Base-by-base conservation (phyloP, 768 basidiomycete species). In the Heimioporus sp. region DNA sequence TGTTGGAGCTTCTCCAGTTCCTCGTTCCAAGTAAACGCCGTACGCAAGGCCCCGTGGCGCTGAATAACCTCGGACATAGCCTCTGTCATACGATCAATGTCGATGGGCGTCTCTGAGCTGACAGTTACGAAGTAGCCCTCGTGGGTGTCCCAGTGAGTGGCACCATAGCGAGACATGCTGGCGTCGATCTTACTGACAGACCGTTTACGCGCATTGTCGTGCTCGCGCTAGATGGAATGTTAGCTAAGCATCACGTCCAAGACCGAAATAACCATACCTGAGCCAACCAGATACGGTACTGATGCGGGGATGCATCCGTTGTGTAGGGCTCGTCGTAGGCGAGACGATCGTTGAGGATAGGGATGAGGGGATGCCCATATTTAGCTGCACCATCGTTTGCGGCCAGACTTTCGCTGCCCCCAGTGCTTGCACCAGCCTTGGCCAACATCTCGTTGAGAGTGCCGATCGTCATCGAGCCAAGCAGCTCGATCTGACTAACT, bases 91-190 rank as follows among this genome's bases (percentile, higher is more conserved):
- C 58, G 56, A 17, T 67, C 63, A 2, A 63, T 47, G 38, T 67
- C 67, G 36, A 68, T 49, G 9, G 65, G 31, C 2, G 57, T 65
- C 41, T 68, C 64, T 16, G 65, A 49, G 20, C 40, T 21, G 36
- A 63, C 20, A 11, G 49, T 59, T 35, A 59, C 49, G 8, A 63
- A 55, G 49, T 56, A 59, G 31, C 66, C 62, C 43, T 67, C 66
- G 16, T 67, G 66, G 4, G 66, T 66, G 37, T 66, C 66, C 64
- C 66, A 68, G 12, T 67, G 66, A 20, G 66, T 68, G 19, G 67
- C 66, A n/a, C 67, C 64, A 17, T 64, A 64, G 37, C 67, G 67
- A 41, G 64, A 62, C 67, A 69, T 68, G 28, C 45, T 65, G 30
- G 61, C 51, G 15, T 66, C 63, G n/a, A 68, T 66, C 48, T 65